These are phyloP conservation scores for Dothidotthia symphoricarpi DNA, from an alignment of 2,329 filamentous ascomycete species.

Conservation along the genomic window DNA sequence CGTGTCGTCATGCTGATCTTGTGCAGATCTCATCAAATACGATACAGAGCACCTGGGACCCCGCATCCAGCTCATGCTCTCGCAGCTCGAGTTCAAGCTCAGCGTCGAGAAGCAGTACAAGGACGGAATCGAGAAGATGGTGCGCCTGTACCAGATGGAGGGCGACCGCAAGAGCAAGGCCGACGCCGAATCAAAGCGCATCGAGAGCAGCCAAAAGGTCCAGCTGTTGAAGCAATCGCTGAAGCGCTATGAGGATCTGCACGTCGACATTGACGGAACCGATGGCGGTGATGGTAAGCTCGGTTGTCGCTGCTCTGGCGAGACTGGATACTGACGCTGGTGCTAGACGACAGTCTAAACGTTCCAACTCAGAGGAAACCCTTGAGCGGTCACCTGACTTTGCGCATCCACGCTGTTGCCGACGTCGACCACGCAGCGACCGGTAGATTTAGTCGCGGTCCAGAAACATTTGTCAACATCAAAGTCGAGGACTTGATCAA, in stretches of 20 bases:
- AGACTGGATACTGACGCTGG: constrained; percentile 27
- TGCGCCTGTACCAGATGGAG: constrained; percentile 94
- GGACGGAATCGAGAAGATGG: constrained; percentile 99
- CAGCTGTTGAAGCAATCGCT: constrained; percentile 91
- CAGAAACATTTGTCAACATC: constrained; percentile 92
- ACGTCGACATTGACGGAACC: constrained; percentile 81
- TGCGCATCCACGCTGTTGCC: constrained; percentile 83
- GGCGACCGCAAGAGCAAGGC: constrained; percentile 93
- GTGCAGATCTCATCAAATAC: constrained; percentile 91
- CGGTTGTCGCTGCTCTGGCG: no score
- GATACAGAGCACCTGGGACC: constrained; percentile 93
- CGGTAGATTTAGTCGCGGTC: constrained; percentile 79
- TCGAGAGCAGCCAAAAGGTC: constrained; percentile 98
- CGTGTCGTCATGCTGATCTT: constrained; percentile 15
- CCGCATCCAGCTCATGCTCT: constrained; percentile 98
- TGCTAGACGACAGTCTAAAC: constrained; percentile 88
- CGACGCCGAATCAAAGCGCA: constrained; percentile 82
- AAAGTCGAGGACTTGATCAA: constrained; percentile 95
- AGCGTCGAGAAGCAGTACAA: constrained; percentile 99
- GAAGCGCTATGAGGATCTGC: constrained; percentile 94
- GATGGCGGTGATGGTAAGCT: constrained; percentile 76
- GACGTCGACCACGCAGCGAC: constrained; percentile 90
- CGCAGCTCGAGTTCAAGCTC: constrained; percentile 97
- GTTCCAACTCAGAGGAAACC: constrained; percentile 93
- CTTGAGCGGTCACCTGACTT: constrained; percentile 83